Conservation (phyloP, 306 rosid genomes). For the Prunus mume region DNA sequence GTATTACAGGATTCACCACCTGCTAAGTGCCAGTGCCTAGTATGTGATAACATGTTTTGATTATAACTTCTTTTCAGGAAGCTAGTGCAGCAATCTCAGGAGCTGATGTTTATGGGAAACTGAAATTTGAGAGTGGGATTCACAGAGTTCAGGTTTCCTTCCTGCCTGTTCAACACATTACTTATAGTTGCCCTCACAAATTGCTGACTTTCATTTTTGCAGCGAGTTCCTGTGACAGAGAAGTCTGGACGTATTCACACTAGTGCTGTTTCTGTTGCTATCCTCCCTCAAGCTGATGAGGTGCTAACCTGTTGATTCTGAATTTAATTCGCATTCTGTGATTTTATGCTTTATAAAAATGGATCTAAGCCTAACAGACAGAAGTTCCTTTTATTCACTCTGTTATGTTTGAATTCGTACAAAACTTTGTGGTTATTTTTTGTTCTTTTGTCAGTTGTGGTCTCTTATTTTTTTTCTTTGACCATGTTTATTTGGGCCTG, state of each 20-base stretch:
- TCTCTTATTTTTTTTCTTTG: too few species aligned
- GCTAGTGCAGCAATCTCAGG: constrained; percentile 88
- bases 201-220: constrained; percentile 30
- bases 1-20: not conserved
- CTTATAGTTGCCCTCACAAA: constrained; percentile 6
- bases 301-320: constrained; percentile 30
- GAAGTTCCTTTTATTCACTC: not conserved
- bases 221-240: constrained; percentile 94
- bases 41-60: not conserved
- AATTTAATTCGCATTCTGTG: not conserved
- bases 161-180: constrained; percentile 16
- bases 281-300: constrained; percentile 95
- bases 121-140: constrained; percentile 93
- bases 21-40: not conserved
- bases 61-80: constrained; percentile 47
- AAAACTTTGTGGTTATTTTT: too few species aligned
- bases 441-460: not conserved
- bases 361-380: not conserved
- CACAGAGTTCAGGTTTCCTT: constrained; percentile 86
- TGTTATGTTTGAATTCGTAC: too few species aligned
- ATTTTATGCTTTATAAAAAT: too few species aligned
- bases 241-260: constrained; percentile 90
- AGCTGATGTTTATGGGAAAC: constrained; percentile 68
- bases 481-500: not conserved
- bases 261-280: constrained; percentile 94